Conservation (phyloP, 768 basidiomycete species). For the Collybiopsis confluens region DNA sequence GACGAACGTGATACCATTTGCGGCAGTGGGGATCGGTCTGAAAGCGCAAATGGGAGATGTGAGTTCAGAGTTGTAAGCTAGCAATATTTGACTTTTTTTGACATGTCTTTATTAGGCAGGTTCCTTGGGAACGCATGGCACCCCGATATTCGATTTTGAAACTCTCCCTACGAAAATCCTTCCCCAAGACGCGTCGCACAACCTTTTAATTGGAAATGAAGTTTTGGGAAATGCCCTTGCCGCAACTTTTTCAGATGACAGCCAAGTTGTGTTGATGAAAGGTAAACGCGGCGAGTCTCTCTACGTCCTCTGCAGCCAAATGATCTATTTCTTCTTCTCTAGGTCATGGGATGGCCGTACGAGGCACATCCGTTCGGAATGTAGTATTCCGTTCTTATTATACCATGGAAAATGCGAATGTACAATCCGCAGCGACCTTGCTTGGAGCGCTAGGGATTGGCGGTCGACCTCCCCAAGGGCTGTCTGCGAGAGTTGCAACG, state of each 20-base stretch:
- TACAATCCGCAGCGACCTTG: slow-evolving; percentile 14
- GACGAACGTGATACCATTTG: slow-evolving; percentile 16
- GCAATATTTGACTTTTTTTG: not conserved
- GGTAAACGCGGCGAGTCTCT: slow-evolving; percentile 6
- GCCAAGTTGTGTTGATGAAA: slow-evolving; percentile 18
- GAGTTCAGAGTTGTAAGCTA: not conserved
- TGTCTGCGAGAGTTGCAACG: slow-evolving; percentile 13
- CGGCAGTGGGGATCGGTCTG: slow-evolving; percentile 11
- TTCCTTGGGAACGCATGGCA: slow-evolving; percentile 5
- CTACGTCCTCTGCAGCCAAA: no score
- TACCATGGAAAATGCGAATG: slow-evolving; percentile 15
- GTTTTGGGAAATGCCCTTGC: slow-evolving; percentile 16
- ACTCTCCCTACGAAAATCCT: slow-evolving; percentile 11
- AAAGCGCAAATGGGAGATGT: slow-evolving; percentile 15
- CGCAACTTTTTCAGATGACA: slow-evolving; percentile 9
- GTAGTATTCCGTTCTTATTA: slow-evolving; percentile 17
- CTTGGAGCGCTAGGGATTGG: slow-evolving; percentile 12
- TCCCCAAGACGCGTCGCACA: slow-evolving; percentile 10
- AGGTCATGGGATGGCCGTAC: slow-evolving; percentile 20
- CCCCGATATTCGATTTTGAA: slow-evolving; percentile 15
- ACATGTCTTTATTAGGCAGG: slow-evolving; percentile 7
- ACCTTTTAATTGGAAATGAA: slow-evolving; percentile 15
- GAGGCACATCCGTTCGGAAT: slow-evolving; percentile 14
- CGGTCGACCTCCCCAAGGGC: not conserved
- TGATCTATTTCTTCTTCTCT: no score